phyloP scores from a whole-genome alignment of 2,329 filamentous ascomycete genomes.

The Pestalotiopsis sp. region DNA sequence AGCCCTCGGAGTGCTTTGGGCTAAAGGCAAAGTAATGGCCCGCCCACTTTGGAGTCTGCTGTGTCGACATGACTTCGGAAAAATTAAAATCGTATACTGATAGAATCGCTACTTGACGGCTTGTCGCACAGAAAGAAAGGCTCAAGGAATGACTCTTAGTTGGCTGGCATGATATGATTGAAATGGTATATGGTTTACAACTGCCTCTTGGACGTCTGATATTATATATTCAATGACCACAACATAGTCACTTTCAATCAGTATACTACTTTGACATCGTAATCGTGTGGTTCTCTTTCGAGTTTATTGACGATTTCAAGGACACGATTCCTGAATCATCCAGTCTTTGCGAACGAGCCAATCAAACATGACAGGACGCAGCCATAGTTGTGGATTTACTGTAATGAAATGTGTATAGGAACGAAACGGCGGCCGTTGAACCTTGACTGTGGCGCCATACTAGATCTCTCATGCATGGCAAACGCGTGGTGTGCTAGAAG shows the following conservation, averaged over 20 bases:
- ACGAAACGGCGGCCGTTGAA: not conserved
- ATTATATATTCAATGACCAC: not conserved
- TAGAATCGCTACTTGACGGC: not conserved
- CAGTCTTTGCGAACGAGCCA: not conserved
- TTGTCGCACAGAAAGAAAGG: not conserved
- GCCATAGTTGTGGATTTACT: not conserved
- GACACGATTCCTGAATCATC: not conserved
- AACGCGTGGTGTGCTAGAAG: not conserved
- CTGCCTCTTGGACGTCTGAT: not conserved
- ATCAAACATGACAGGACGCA: not conserved
- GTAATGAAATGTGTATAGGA: not conserved
- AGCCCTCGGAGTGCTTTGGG: not conserved
- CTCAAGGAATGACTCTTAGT: not conserved
- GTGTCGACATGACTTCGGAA: not conserved
- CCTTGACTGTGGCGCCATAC: not conserved
- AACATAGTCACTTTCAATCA: not conserved
- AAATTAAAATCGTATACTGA: not conserved
- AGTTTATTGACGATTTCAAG: too few relatives aligned
- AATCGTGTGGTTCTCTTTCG: too few relatives aligned
- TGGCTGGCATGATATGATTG: not conserved
- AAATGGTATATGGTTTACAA: not conserved
- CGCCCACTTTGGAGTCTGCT: not conserved
- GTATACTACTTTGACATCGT: not conserved
- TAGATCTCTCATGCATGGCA: not conserved
- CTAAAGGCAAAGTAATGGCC: not conserved